Evolutionary conservation across 78 protist species (phyloP).

Genomic region (Cyanophora paradoxa): DNA sequence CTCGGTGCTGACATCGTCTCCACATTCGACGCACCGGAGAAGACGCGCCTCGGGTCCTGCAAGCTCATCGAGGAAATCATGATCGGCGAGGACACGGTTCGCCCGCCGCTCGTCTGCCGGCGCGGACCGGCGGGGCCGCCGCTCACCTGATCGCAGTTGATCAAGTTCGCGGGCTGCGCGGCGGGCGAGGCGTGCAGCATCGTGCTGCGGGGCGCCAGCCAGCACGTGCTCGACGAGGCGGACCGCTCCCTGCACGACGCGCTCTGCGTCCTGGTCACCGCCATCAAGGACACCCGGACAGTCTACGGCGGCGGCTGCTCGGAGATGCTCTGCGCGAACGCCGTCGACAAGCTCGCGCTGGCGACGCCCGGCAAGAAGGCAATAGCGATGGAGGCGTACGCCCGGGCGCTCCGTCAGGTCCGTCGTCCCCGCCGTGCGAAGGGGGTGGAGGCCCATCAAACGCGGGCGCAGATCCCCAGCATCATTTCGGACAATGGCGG

Average conservation of each 20-base stretch:
- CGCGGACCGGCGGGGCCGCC: too few species aligned
- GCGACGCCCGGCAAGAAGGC: conserved; percentile 88
- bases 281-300: conserved; percentile 72
- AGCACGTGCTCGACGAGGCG: conserved; percentile 93
- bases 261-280: conserved; percentile 89
- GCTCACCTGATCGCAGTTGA: too few species aligned
- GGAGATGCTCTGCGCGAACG: conserved; percentile 93
- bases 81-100: conserved; percentile 95
- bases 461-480: conserved; percentile 82
- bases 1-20: conserved; percentile 78
- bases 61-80: conserved; percentile 90
- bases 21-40: conserved; percentile 92
- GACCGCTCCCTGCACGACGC: conserved; percentile 99
- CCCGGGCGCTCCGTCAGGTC: conserved; percentile 89
- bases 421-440: too few species aligned
- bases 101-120: neutral
- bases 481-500: conserved; percentile 97
- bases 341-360: conserved; percentile 82
- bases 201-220: conserved; percentile 95
- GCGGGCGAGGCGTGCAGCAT: conserved; percentile 95
- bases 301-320: conserved; percentile 95
- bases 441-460: neutral
- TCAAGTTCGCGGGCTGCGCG: conserved; percentile 76
- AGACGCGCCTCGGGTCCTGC: conserved; percentile 78
- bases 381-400: conserved; percentile 94